Evolutionary conservation across 345 rosid species (phyloP), one percentile per base, ranked within the genome.

Genomic region (Lagerstroemia speciosa): DNA sequence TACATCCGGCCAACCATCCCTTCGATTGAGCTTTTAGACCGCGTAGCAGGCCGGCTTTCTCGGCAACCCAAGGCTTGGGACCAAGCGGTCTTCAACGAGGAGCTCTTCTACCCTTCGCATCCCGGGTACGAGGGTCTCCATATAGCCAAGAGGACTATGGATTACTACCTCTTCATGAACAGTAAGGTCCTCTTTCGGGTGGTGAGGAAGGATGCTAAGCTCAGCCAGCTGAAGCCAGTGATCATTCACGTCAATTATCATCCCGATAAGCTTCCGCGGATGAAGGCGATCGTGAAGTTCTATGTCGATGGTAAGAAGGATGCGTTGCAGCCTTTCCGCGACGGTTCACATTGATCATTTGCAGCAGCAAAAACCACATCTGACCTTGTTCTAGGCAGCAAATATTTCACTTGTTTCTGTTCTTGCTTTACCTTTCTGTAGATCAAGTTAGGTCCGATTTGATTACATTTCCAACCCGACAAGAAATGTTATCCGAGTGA

Each of bases 181-280:
- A 92, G 96, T 62, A 90, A 92, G 81, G 84, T 89, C 62, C 94
- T 89, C 73, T 89, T 92, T 86, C 86, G 88, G 83, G 83, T 80
- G 11, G 95, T 86, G 15, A 79, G 98, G 77, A 88, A 85, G 80
- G 83, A 85, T 75, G 78, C 75, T 29, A 78, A 76, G 0, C 75
- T 86, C 57, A 90, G 80, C 78, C 86, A 78, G 77, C 45, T 89
- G 72, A 88, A 82, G 77, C 96, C 89, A 0, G 94, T 89, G 65
- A 83, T 88, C 50, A 79, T 89, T 77, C 94, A 92, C 71, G 46
- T 85, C 48, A 89, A 85, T 75, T 89, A 88, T 80, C 94, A 89
- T 76, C 89, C 85, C 0, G 96, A 89, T 73, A 92, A 92, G 70
- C 79, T 92, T 70, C 65, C 68, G 0, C 77, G 96, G 75, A 92